These are phyloP conservation scores for Candida caryicola DNA, from an alignment of 805 yeast genomes.

Conservation along the genomic window DNA sequence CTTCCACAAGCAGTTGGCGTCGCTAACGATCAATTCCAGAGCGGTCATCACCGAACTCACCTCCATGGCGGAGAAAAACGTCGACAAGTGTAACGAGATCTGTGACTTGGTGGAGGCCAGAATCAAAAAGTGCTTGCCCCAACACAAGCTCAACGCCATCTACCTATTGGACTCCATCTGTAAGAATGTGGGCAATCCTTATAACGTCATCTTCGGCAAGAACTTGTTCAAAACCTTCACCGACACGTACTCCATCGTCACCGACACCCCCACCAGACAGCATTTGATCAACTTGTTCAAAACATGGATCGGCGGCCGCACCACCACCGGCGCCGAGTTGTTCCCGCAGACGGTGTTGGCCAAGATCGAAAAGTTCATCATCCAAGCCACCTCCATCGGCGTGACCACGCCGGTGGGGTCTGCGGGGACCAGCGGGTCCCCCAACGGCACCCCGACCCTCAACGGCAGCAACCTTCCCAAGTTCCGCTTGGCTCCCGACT, in stretches of 20 bases:
- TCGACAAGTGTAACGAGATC: constrained; percentile 32
- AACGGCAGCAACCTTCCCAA: constrained; percentile 1
- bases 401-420: constrained; percentile 8
- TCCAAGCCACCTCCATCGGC: constrained; percentile 33
- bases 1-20: constrained; percentile 29
- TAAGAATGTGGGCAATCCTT: constrained; percentile 44
- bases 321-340: constrained; percentile 32
- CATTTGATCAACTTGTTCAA: constrained; percentile 38
- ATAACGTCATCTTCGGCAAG: constrained; percentile 35
- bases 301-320: constrained; percentile 38
- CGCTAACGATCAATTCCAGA: constrained; percentile 37
- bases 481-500: constrained; percentile 23
- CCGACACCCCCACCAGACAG: constrained; percentile 40
- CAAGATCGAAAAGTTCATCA: constrained; percentile 38
- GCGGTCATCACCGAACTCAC: constrained; percentile 40
- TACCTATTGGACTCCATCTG: constrained; percentile 42
- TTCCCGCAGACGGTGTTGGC: constrained; percentile 29
- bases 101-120: constrained; percentile 34
- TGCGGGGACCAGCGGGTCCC: neutral
- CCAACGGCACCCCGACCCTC: constrained; percentile 4
- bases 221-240: constrained; percentile 35
- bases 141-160: constrained; percentile 32
- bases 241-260: constrained; percentile 37
- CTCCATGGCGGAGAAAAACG: constrained; percentile 31
- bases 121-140: constrained; percentile 36